A percentile compares a stretch with the other conserved stretches of the same genome.
Evolutionary conservation across 192 early-diverging fungal genomes (phyloP).

Genomic region (Coemansia brasiliensis): DNA sequence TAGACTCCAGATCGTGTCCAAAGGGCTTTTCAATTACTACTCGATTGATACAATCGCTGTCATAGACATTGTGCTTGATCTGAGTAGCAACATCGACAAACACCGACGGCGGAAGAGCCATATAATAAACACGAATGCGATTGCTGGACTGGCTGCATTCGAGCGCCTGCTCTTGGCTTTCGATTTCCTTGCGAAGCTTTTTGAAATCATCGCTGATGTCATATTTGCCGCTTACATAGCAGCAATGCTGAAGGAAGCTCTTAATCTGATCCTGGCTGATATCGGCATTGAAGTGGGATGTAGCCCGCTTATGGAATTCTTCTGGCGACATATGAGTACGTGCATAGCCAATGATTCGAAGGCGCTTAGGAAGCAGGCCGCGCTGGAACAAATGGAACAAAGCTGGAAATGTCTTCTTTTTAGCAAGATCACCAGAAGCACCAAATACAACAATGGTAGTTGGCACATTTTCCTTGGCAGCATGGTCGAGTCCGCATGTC

Average conservation of each 20-base stretch:
- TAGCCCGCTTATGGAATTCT: constrained; percentile 75
- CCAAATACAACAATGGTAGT: constrained; percentile 73
- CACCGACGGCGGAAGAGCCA: constrained; percentile 94
- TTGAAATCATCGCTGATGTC: constrained; percentile 63
- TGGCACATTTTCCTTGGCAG: constrained; percentile 50
- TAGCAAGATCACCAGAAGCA: constrained; percentile 95
- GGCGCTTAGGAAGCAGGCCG: constrained; percentile 70
- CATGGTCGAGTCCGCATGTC: constrained; percentile 44
- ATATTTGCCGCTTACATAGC: constrained; percentile 67
- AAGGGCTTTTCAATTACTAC: constrained; percentile 98
- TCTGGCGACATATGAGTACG: constrained; percentile 74
- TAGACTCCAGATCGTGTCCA: constrained; percentile 87
- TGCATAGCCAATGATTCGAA: constrained; percentile 88
- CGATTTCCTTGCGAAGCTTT: constrained; percentile 62
- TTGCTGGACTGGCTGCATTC: constrained; percentile 2
- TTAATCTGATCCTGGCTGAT: constrained; percentile 34
- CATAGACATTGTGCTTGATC: constrained; percentile 71
- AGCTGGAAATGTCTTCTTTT: constrained; percentile 98
- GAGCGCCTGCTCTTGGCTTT: constrained; percentile 54
- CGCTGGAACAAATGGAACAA: constrained; percentile 92
- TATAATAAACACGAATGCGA: constrained; percentile 85
- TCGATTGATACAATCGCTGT: constrained; percentile 67
- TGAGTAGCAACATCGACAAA: constrained; percentile 83
- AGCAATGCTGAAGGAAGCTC: constrained; percentile 69
- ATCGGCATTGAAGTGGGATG: constrained; percentile 56